These are phyloP conservation scores for Wickerhamiella hasegawae DNA, from an alignment of 805 yeast species.

Conservation along the genomic window DNA sequence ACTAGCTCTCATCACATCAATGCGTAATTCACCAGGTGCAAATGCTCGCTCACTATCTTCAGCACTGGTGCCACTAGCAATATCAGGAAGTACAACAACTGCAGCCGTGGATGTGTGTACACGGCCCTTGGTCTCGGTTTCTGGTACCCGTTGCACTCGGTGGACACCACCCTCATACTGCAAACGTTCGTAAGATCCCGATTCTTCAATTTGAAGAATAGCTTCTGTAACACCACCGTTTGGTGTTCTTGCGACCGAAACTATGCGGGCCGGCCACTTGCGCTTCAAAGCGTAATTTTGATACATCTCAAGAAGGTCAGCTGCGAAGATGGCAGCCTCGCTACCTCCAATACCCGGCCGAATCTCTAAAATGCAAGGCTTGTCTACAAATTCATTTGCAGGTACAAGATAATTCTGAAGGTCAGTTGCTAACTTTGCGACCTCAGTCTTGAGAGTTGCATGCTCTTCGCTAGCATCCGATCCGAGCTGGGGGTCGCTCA, in stretches of 20 bases:
- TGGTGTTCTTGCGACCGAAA: constrained; percentile 40
- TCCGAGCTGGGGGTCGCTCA: constrained; percentile 31
- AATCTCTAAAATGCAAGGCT: constrained; percentile 65
- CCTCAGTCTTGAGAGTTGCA: constrained; percentile 27
- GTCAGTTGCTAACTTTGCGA: constrained; percentile 31
- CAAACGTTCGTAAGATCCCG: constrained; percentile 58
- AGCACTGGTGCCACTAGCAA: constrained; percentile 24
- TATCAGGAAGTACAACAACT: constrained; percentile 71
- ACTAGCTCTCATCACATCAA: constrained; percentile 94
- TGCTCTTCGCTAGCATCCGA: constrained; percentile 53
- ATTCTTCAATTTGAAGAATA: constrained; percentile 52
- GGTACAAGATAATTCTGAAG: constrained; percentile 48
- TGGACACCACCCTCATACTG: constrained; percentile 91
- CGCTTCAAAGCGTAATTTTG: constrained; percentile 45
- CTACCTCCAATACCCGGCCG: constrained; percentile 95
- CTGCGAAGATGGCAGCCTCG: constrained; percentile 80
- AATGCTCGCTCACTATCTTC: constrained; percentile 53
- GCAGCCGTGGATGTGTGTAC: constrained; percentile 95
- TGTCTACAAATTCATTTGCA: constrained; percentile 57
- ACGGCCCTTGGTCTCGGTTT: constrained; percentile 84
- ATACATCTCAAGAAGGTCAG: constrained; percentile 72
- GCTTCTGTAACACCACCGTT: constrained; percentile 60
- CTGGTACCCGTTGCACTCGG: constrained; percentile 86
- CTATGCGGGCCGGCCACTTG: constrained; percentile 49
- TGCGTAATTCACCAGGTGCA: constrained; percentile 72